A percentile compares a stretch with the other conserved stretches of the same genome.
Evolutionary conservation across 208 protist species (phyloP).

Genomic region (Wallacemonas sp.): DNA sequence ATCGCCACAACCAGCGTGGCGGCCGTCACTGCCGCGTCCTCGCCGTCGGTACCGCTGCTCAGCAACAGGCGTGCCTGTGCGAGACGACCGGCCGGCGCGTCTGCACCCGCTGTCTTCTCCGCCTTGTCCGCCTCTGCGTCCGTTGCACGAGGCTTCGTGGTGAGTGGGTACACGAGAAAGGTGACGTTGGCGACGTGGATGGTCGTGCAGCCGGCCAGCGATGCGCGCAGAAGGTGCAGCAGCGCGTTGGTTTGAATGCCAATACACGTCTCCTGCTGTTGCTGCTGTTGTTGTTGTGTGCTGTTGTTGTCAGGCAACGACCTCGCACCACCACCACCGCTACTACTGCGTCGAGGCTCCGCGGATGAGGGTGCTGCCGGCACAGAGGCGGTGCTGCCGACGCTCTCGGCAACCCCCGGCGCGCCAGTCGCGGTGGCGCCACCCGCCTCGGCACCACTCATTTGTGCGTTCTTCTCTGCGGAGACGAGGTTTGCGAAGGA

Average conservation of each 20-base stretch:
- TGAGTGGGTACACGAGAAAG: conserved; percentile 65
- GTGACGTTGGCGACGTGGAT: conserved; percentile 72
- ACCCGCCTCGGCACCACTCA: background rate
- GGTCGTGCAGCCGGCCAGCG: conserved; percentile 56
- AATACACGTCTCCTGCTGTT: conserved; percentile 41
- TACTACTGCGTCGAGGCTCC: background rate
- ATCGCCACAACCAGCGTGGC: conserved; percentile 76
- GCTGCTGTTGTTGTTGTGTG: conserved; percentile 11
- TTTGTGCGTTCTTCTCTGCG: background rate
- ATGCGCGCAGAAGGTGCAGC: conserved; percentile 60
- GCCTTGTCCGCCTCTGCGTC: background rate
- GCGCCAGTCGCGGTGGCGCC: background rate
- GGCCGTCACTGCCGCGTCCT: conserved; percentile 12
- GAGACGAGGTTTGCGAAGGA: conserved; percentile 16
- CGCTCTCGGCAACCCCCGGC: background rate
- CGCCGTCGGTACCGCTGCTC: conserved; percentile 1
- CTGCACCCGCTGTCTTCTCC: background rate
- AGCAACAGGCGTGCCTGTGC: background rate
- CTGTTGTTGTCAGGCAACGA: background rate
- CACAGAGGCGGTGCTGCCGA: background rate
- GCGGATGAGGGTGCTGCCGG: background rate
- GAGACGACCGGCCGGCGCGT: too few relatives aligned
- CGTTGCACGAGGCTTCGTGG: background rate
- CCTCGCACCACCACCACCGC: background rate
- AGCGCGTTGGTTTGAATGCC: conserved; percentile 60